Evolutionary conservation across 139 green algal genomes (phyloP).

Genomic region (Yamagishiella unicocca): DNA sequence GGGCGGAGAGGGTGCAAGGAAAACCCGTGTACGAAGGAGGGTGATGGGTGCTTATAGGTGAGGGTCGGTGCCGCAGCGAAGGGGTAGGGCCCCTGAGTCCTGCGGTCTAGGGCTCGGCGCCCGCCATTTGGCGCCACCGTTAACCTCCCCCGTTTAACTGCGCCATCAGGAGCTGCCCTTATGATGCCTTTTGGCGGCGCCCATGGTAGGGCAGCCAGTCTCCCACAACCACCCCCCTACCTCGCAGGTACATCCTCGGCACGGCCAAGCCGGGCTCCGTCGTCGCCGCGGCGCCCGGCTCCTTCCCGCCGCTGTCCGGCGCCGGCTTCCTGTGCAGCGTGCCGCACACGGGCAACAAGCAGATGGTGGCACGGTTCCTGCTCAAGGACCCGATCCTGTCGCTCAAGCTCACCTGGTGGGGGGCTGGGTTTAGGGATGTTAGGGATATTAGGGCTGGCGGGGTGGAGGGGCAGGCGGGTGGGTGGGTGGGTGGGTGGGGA

Average conservation of each 20-base stretch:
- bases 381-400: slow-evolving; percentile 61
- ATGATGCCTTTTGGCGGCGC: neutral
- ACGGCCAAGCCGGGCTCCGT: neutral
- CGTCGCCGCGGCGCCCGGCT: slow-evolving; percentile 2
- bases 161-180: neutral
- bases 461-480: neutral
- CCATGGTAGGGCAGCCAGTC: no score
- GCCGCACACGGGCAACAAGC: slow-evolving; percentile 77
- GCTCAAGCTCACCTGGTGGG: slow-evolving; percentile 79
- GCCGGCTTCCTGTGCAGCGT: slow-evolving; percentile 71
- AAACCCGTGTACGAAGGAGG: no score
- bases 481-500: neutral
- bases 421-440: no score
- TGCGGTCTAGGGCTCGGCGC: no score
- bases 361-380: slow-evolving; percentile 71
- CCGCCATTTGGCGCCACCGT: no score
- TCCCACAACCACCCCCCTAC: neutral
- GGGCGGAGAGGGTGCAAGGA: no score
- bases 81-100: no score
- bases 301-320: slow-evolving; percentile 58
- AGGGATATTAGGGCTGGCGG: no score
- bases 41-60: no score
- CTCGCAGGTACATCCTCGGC: slow-evolving; percentile 48
- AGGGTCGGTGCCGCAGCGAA: no score
- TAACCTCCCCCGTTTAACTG: neutral